Evolutionary conservation across 2,329 filamentous ascomycete genomes (phyloP).

Genomic region (Alternaria sp.): DNA sequence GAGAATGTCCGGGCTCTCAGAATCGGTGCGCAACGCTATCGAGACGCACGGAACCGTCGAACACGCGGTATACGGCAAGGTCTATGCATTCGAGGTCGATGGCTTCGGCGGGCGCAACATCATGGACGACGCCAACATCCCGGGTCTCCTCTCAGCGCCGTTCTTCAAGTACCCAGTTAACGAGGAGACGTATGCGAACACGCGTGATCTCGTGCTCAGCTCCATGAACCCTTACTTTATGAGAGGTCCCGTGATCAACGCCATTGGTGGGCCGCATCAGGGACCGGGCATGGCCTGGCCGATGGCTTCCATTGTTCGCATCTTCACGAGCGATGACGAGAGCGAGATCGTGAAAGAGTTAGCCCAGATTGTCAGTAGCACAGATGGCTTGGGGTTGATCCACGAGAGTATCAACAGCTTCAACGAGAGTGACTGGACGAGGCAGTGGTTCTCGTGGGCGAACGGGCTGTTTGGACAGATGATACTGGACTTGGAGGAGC

Average conservation of each 20-base stretch:
- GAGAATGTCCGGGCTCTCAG: slow-evolving; percentile 64
- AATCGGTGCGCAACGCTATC: slow-evolving; percentile 53
- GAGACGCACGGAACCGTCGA: slow-evolving; percentile 52
- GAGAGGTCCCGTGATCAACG: slow-evolving; percentile 56
- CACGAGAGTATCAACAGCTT: slow-evolving; percentile 61
- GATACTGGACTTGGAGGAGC: slow-evolving; percentile 54
- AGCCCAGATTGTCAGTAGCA: slow-evolving; percentile 54
- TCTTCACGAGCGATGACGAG: slow-evolving; percentile 58
- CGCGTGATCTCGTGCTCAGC: slow-evolving; percentile 54
- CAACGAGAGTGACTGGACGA: slow-evolving; percentile 54
- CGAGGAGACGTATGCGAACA: slow-evolving; percentile 55
- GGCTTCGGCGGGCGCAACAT: slow-evolving; percentile 59
- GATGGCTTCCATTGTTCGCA: slow-evolving; percentile 59
- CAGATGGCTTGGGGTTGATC: slow-evolving; percentile 57
- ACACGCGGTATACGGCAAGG: slow-evolving; percentile 44
- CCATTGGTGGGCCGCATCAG: slow-evolving; percentile 57
- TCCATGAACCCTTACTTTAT: slow-evolving; percentile 59
- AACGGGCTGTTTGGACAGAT: slow-evolving; percentile 60
- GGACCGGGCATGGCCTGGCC: slow-evolving; percentile 59
- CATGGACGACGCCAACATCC: slow-evolving; percentile 77
- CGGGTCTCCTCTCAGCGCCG: slow-evolving; percentile 69
- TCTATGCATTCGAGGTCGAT: slow-evolving; percentile 59
- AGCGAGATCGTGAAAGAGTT: slow-evolving; percentile 55
- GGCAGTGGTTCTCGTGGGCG: slow-evolving; percentile 61
- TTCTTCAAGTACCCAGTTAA: slow-evolving; percentile 64